Evolutionary conservation across 2,329 filamentous ascomycete genomes (phyloP).

Genomic region (Diaporthe sp.): DNA sequence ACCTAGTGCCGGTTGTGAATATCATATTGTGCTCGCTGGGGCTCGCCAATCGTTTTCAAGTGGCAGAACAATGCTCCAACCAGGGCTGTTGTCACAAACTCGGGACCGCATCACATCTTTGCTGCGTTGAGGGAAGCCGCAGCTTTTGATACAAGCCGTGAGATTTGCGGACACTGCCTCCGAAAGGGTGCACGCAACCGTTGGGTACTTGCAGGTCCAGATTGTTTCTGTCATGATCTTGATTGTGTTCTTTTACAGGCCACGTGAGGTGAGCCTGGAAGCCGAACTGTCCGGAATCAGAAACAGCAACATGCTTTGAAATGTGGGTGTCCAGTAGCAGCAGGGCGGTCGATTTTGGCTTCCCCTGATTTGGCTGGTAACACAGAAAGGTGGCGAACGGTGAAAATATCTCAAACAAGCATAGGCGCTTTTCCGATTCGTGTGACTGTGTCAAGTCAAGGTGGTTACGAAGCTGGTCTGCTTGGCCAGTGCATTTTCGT

Average conservation of each 20-base stretch:
- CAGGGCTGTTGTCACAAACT: not conserved
- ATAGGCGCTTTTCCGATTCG: not conserved
- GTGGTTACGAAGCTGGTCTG: not conserved
- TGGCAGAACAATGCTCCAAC: slow-evolving; percentile 1
- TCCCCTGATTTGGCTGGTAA: not conserved
- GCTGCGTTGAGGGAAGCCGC: not conserved
- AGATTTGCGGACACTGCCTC: not conserved
- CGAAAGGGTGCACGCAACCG: not conserved
- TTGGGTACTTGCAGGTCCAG: not conserved
- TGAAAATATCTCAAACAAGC: slow-evolving; percentile 24
- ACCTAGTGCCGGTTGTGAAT: slow-evolving; percentile 1
- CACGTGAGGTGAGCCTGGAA: slow-evolving; percentile 1
- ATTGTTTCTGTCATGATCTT: not conserved
- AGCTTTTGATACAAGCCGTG: not conserved
- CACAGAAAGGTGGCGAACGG: not conserved
- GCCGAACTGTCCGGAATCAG: not conserved
- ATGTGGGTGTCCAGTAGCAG: not conserved
- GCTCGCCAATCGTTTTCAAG: not conserved
- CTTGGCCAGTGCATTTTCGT: not conserved
- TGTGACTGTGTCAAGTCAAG: not conserved
- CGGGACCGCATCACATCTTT: not conserved
- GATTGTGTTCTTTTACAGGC: not conserved
- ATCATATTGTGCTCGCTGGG: not conserved
- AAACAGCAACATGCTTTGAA: slow-evolving; percentile 6
- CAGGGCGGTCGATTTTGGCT: not conserved